Evolutionary conservation across 805 yeast species (phyloP), one percentile per base, ranked within the genome.

Genomic region (Candida loeiensis): DNA sequence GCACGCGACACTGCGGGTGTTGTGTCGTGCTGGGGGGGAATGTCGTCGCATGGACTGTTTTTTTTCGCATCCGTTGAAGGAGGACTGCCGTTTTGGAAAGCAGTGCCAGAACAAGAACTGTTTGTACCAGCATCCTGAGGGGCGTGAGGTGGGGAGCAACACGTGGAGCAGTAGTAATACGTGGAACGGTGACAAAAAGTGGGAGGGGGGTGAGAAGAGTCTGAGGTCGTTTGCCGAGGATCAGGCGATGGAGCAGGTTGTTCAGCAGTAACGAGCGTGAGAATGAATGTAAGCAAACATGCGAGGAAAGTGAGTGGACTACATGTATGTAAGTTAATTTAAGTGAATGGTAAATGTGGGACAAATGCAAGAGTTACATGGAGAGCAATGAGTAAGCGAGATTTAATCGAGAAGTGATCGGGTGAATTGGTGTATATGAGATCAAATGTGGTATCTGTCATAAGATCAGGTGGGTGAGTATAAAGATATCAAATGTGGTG

Each of bases 11-110:
- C 71, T 85, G 6, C 71, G 76, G 6, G 77, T 80, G 20, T 63
- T 85, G 45, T 89, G 97, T 59, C 85, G 95, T 56, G 86, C 81
- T 21, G 96, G 96, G 18, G 76, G 77, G 19, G 72, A 71, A 36
- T 89, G 97, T 67, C 73, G 77, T 14, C 78, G 95, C 61, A 68
- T 78, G 36, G 93, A 89, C 59, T 89, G 97, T 65, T 70, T 74
- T 36, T 89, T 87, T 61, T 73, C 84, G 15, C 97, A 89, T 61
- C 95, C 95, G 30, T 66, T 86, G 28, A 72, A 72, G 47, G 90
- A 83, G 55, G 81, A 74, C 39, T 89, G 97, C 66, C 85, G 83
- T 51, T 89, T 80, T 61, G 95, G 88, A 11, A 70, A 71, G 43
- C 77, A 77, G 46, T 89, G 97, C 65, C 77, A 73, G 51, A 87